Conservation (phyloP, 352 stramenopile species). For the Thraustochytrium sp. region DNA sequence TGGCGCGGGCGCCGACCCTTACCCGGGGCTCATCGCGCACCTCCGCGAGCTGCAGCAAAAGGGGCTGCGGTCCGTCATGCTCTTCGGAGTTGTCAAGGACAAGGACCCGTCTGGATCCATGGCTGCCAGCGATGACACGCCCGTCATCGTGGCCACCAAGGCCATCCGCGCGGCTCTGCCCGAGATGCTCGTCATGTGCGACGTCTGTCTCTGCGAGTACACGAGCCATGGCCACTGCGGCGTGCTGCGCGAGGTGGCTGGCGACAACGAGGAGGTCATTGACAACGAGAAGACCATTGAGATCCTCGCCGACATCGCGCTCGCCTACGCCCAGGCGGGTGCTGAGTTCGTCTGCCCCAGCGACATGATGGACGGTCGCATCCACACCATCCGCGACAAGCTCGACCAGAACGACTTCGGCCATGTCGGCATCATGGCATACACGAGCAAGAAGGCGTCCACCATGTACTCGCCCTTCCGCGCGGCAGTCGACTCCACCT, state of each 20-base stretch:
- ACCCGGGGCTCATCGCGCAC: constrained; percentile 59
- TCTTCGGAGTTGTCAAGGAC: constrained; percentile 74
- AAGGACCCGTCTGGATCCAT: constrained; percentile 69
- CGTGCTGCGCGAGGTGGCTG: constrained; percentile 56
- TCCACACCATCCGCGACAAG: constrained; percentile 63
- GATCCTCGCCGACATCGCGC: constrained; percentile 61
- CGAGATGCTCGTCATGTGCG: constrained; percentile 69
- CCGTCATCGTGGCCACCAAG: constrained; percentile 66
- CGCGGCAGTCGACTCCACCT: constrained; percentile 77
- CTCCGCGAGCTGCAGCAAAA: constrained; percentile 64
- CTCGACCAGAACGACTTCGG: constrained; percentile 67
- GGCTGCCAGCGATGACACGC: constrained; percentile 65
- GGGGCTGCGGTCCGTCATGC: constrained; percentile 72
- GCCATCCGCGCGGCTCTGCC: constrained; percentile 63
- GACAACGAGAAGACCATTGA: constrained; percentile 68
- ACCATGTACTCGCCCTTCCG: constrained; percentile 83
- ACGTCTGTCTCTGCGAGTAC: constrained; percentile 82
- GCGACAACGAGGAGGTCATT: constrained; percentile 70
- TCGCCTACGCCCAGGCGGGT: constrained; percentile 69
- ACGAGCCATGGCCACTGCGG: constrained; percentile 74
- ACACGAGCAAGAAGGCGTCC: constrained; percentile 81
- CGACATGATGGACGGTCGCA: constrained; percentile 84
- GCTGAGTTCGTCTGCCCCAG: constrained; percentile 78
- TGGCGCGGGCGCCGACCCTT: constrained; percentile 60
- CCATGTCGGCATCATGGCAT: constrained; percentile 81